These are phyloP conservation scores for Phaffia tasmanica DNA, from an alignment of 768 basidiomycete genomes.

Conservation along the genomic window DNA sequence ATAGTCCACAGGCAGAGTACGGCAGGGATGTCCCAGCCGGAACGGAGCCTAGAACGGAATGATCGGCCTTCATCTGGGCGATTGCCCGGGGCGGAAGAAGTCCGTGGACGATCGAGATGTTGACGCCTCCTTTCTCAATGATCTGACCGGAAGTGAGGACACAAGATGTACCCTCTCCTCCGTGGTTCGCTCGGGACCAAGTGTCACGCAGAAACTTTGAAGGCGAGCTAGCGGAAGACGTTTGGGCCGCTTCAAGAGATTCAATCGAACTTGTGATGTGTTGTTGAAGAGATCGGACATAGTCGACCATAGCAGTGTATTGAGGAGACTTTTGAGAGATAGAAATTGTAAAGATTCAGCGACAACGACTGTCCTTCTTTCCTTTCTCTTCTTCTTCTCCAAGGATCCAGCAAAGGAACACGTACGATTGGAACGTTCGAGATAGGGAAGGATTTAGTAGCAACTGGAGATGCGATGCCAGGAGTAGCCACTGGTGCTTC, in stretches of 20 bases:
- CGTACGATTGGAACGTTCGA: no score
- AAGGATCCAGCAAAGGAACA: no score
- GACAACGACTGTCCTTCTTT: no score
- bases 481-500: no score
- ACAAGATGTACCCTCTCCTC: constrained; percentile 69
- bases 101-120: constrained; percentile 84
- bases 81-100: constrained; percentile 76
- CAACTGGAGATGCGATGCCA: no score
- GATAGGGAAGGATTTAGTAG: no score
- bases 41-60: constrained; percentile 44
- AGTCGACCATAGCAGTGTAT: constrained; percentile 19
- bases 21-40: constrained; percentile 49
- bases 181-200: constrained; percentile 34
- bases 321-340: constrained; percentile 3
- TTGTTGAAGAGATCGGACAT: constrained; percentile 18
- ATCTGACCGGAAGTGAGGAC: constrained; percentile 54
- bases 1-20: constrained; percentile 86
- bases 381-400: no score
- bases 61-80: constrained; percentile 89
- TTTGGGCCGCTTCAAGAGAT: constrained; percentile 9
- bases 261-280: constrained; percentile 20
- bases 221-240: neutral
- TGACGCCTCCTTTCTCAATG: constrained; percentile 93
- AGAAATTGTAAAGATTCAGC: neutral
- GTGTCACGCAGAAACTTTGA: constrained; percentile 24